These are phyloP conservation scores for Aotearoamyces nothofagi DNA, from an alignment of 2,329 filamentous ascomycete species.

Conservation along the genomic window DNA sequence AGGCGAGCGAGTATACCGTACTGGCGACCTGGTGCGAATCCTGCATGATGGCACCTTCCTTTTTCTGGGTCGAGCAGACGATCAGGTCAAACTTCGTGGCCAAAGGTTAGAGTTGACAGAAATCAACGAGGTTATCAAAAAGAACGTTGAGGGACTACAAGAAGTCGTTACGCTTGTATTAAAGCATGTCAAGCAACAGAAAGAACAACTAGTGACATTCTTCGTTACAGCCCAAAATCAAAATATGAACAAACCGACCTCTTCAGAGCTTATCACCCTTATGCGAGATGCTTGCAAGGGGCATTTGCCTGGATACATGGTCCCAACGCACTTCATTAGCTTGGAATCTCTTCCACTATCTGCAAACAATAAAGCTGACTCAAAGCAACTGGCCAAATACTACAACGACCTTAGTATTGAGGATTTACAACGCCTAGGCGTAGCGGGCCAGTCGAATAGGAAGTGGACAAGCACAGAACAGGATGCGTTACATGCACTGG, in stretches of 20 bases:
- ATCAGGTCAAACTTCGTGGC: slow-evolving; percentile 82
- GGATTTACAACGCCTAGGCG: slow-evolving; percentile 42
- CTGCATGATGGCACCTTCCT: slow-evolving; percentile 66
- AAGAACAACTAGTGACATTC: slow-evolving; percentile 73
- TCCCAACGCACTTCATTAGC: slow-evolving; percentile 69
- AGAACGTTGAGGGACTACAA: no score
- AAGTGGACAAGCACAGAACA: slow-evolving; percentile 24
- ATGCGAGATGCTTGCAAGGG: slow-evolving; percentile 50
- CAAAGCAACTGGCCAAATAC: slow-evolving; percentile 49
- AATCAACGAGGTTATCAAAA: slow-evolving; percentile 65
- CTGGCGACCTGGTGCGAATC: slow-evolving; percentile 74
- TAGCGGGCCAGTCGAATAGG: slow-evolving; percentile 15
- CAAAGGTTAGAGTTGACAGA: slow-evolving; percentile 83
- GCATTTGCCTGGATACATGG: slow-evolving; percentile 72
- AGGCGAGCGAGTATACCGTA: slow-evolving; percentile 55
- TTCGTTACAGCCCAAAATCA: slow-evolving; percentile 1
- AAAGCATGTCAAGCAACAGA: slow-evolving; percentile 55
- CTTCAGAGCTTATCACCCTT: slow-evolving; percentile 10
- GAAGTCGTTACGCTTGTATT: slow-evolving; percentile 65
- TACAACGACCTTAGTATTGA: slow-evolving; percentile 45
- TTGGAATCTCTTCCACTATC: slow-evolving; percentile 64
- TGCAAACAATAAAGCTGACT: slow-evolving; percentile 79
- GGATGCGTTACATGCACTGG: slow-evolving; percentile 37
- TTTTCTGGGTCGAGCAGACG: slow-evolving; percentile 76
- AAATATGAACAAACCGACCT: no score